phyloP scores from a whole-genome alignment of 345 rosid genomes.

The Acer campestre region DNA sequence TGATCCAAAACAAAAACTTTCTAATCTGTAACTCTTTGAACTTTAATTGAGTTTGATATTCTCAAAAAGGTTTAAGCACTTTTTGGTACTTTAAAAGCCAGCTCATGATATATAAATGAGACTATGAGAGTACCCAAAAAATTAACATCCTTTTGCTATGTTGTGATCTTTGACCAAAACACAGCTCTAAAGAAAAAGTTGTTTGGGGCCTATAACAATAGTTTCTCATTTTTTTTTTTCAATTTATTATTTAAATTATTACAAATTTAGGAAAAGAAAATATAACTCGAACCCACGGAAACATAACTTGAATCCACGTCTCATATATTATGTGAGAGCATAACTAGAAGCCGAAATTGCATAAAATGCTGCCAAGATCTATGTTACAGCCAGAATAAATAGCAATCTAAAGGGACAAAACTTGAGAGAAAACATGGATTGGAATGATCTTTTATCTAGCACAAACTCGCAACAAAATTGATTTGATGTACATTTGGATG shows the following conservation, averaged over 20 bases:
- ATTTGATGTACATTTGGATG: conserved; percentile 13
- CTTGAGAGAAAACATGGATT: background rate
- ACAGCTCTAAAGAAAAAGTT: background rate
- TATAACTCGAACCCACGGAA: too few relatives aligned
- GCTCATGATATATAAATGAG: background rate
- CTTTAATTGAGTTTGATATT: too few relatives aligned
- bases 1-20: too few relatives aligned
- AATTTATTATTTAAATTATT: too few relatives aligned
- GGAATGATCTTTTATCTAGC: conserved; percentile 2
- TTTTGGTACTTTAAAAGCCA: background rate
- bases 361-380: background rate
- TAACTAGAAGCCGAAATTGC: too few relatives aligned
- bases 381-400: background rate
- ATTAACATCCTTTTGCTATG: background rate
- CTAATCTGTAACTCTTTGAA: too few relatives aligned
- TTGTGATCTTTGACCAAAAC: background rate
- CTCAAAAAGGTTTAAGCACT: background rate
- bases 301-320: too few relatives aligned
- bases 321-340: too few relatives aligned
- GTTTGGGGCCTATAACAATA: too few relatives aligned
- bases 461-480: conserved; percentile 19
- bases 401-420: background rate
- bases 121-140: too few relatives aligned
- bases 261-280: too few relatives aligned
- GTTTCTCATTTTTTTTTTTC: too few relatives aligned